Conservation (phyloP, 257 asterid genomes). For the Schizonepeta tenuifolia region DNA sequence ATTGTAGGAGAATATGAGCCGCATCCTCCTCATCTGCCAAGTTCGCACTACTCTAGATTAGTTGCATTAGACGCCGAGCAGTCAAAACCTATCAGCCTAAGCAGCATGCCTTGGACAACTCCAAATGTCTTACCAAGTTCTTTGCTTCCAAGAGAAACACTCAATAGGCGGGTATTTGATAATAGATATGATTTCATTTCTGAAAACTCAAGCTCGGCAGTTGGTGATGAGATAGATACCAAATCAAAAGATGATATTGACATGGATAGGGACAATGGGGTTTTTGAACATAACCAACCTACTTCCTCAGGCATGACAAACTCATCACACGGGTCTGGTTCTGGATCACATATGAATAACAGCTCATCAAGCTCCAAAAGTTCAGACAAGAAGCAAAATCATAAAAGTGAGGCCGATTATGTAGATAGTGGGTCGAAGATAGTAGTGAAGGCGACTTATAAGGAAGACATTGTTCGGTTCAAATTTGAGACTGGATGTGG, state of each 20-base stretch:
- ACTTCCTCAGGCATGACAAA: conserved; percentile 68
- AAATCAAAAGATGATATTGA: conserved; percentile 30
- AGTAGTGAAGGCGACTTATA: conserved; percentile 69
- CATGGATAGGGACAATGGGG: conserved; percentile 41
- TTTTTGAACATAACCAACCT: conserved; percentile 52
- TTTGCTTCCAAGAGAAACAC: conserved; percentile 30
- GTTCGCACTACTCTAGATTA: conserved; percentile 33
- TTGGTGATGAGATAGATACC: conserved; percentile 35
- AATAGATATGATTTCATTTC: conserved; percentile 37
- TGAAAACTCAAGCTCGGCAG: conserved; percentile 42
- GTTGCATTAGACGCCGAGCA: conserved; percentile 41
- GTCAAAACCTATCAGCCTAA: conserved; percentile 37
- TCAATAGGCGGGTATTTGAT: conserved; percentile 24
- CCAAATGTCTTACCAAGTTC: conserved; percentile 41
- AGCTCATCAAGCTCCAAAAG: conserved; percentile 66
- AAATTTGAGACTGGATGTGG: conserved; percentile 65
- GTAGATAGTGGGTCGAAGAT: conserved; percentile 56
- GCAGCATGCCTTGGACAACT: conserved; percentile 38
- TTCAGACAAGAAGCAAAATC: conserved; percentile 39
- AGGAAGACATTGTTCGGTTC: conserved; percentile 68
- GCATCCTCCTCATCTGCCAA: conserved; percentile 19
- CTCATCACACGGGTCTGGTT: conserved; percentile 61
- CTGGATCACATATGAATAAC: conserved; percentile 55
- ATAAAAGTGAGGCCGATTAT: conserved; percentile 35
- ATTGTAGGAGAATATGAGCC: conserved; percentile 31